A percentile compares a stretch with the other conserved stretches of the same genome.
These are phyloP conservation scores for Pezicula neosporulosa DNA, from an alignment of 2,329 filamentous ascomycete species.

Conservation along the genomic window DNA sequence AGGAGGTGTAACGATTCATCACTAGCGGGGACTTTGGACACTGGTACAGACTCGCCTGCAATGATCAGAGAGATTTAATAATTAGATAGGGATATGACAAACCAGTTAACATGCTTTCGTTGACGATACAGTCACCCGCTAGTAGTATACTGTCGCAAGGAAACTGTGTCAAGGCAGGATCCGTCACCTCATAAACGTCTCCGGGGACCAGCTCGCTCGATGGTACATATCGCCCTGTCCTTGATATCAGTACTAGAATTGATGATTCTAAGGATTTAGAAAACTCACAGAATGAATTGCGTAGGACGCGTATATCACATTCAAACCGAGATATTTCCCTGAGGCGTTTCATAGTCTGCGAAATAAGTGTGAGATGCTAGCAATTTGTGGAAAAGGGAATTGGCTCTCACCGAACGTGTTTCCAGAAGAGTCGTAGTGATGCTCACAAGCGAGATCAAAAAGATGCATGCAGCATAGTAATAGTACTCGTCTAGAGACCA, in stretches of 20 bases:
- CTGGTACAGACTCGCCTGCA: conserved; percentile 86
- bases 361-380: neutral
- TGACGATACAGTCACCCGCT: conserved; percentile 95
- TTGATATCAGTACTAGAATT: conserved; percentile 20
- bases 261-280: conserved; percentile 1
- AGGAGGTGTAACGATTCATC: conserved; percentile 75
- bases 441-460: conserved; percentile 89
- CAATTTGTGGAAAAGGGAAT: neutral
- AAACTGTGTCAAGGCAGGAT: conserved; percentile 82
- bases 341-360: conserved; percentile 79
- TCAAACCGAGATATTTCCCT: conserved; percentile 92
- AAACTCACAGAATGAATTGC: conserved; percentile 83
- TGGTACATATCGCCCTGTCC: conserved; percentile 71
- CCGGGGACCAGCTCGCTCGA: conserved; percentile 90
- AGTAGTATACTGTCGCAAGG: conserved; percentile 90
- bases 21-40: conserved; percentile 84
- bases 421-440: conserved; percentile 88
- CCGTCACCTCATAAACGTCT: conserved; percentile 94
- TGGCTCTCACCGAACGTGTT: conserved; percentile 66
- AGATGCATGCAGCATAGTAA: conserved; percentile 95
- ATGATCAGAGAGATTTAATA: conserved; percentile 5
- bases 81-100: conserved; percentile 2
- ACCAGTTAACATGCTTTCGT: conserved; percentile 96
- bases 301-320: conserved; percentile 88
- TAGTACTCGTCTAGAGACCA: conserved; percentile 98